Evolutionary conservation across 768 basidiomycete species (phyloP).

Genomic region (Collybia nuda): DNA sequence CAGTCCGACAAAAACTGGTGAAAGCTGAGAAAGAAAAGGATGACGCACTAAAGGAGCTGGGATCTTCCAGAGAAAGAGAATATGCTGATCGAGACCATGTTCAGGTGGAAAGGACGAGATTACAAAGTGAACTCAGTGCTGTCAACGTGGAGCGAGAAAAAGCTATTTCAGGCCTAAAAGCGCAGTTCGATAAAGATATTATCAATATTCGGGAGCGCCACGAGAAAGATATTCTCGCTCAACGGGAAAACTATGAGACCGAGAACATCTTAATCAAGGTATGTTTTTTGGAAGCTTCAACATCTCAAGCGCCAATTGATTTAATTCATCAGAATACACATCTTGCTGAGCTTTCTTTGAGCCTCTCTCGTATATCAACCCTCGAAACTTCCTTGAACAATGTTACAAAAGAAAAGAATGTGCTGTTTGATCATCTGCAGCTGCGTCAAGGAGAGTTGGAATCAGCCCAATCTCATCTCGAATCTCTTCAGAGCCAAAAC

Average conservation of each 20-base stretch:
- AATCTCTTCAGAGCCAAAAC: constrained; percentile 73
- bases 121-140: constrained; percentile 66
- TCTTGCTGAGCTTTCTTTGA: constrained; percentile 62
- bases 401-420: constrained; percentile 72
- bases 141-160: constrained; percentile 64
- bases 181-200: constrained; percentile 75
- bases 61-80: constrained; percentile 50
- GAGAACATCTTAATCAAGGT: constrained; percentile 79
- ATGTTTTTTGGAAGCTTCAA: constrained; percentile 9
- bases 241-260: constrained; percentile 74
- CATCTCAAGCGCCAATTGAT: neutral
- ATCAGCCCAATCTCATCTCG: constrained; percentile 73
- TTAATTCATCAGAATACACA: constrained; percentile 55
- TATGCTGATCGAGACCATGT: constrained; percentile 55
- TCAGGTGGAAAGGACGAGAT: constrained; percentile 46
- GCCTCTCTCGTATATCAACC: constrained; percentile 59
- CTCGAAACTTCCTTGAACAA: constrained; percentile 73
- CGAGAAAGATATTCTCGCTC: constrained; percentile 70
- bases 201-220: constrained; percentile 56
- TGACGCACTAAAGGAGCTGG: constrained; percentile 63
- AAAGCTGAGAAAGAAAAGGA: constrained; percentile 95
- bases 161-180: constrained; percentile 54
- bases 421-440: constrained; percentile 85
- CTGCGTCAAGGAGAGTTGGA: constrained; percentile 89
- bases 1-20: constrained; percentile 94